Evolutionary conservation across 352 stramenopile species (phyloP), one percentile per base, ranked within the genome.

Genomic region (Pythium aquatile): DNA sequence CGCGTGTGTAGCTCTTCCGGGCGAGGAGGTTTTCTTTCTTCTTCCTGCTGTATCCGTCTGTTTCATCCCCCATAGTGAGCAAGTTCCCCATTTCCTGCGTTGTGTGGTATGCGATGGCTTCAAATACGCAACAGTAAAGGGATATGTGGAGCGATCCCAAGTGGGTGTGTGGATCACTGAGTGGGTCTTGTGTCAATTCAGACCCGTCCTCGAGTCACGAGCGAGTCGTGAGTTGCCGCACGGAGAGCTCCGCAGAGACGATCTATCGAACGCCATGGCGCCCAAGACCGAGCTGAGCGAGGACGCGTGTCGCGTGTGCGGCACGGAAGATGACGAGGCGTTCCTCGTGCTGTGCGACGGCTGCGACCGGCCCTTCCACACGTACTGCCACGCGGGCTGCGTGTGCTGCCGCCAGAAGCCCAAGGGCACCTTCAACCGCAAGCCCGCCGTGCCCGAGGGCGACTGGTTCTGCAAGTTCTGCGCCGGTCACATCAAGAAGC

Each of bases 381-480:
- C 82, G 11, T 76, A 73, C 40, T 94, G 83, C 73, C 78, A 86
- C 63, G 65, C 81, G 11, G 85, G 85, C 56, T 93, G 85, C 72
- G 81, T 85, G 26, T 93, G 85, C 74, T 93, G 85, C 70, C 76
- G 78, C 57, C 74, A 79, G 39, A 91, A 91, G 65, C 85, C 85
- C 54, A 86, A 85, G 66, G 86, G 81, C 73, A 88, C 81, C 66
- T 91, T 91, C 68, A 80, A 78, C 44, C 82, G 82, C 69, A 88
- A 90, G 61, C 82, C 80, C 11, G 69, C 81, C 1, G 85, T 93
- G 59, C 85, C 85, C 33, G 82, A 93, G 28, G 85, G 85, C 63
- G 85, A 93, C 69, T 93, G 85, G 85, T 93, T 91, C 62, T 91
- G 85, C 81, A 93, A 93, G 71, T 90, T 93, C 49, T 93, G 85